Evolutionary conservation across 345 rosid species (phyloP).

Genomic region (Bruguiera gymnorhiza): DNA sequence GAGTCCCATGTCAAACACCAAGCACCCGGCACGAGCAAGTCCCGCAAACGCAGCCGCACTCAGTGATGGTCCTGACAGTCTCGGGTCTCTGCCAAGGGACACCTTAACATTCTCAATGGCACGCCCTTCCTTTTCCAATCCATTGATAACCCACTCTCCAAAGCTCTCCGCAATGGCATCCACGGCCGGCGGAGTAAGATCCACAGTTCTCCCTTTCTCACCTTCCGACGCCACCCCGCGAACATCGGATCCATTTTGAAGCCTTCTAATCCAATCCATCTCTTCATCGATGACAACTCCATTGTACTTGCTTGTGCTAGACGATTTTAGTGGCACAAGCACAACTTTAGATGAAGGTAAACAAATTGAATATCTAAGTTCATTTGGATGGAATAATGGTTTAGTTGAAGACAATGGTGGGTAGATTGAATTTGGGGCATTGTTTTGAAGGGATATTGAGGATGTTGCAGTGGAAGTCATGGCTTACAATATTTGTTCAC

Average conservation of each 20-base stretch:
- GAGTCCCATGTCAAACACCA: constrained; percentile 77
- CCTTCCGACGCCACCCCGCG: constrained; percentile 91
- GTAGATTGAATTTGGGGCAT: constrained; percentile 29
- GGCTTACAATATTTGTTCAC: constrained; percentile 9
- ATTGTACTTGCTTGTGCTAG: constrained; percentile 32
- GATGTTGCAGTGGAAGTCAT: constrained; percentile 38
- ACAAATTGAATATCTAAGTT: constrained; percentile 15
- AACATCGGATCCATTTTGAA: constrained; percentile 88
- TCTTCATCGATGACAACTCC: constrained; percentile 60
- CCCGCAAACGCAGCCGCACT: constrained; percentile 80
- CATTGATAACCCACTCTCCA: constrained; percentile 72
- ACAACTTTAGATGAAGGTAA: constrained; percentile 5
- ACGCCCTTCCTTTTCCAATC: constrained; percentile 37
- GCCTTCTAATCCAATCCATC: constrained; percentile 67
- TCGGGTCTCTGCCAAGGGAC: constrained; percentile 82
- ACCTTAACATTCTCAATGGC: constrained; percentile 40
- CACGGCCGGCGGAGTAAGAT: constrained; percentile 73
- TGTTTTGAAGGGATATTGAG: constrained; percentile 25
- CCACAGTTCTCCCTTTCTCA: constrained; percentile 70
- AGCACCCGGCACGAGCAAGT: constrained; percentile 73
- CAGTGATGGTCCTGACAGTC: constrained; percentile 57
- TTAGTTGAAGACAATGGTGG: constrained; percentile 19
- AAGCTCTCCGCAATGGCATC: constrained; percentile 92
- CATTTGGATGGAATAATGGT: constrained; percentile 1
- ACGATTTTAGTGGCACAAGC: constrained; percentile 21